Base-by-base conservation (phyloP, 257 asterid species). In the Knoxia roxburghii region DNA sequence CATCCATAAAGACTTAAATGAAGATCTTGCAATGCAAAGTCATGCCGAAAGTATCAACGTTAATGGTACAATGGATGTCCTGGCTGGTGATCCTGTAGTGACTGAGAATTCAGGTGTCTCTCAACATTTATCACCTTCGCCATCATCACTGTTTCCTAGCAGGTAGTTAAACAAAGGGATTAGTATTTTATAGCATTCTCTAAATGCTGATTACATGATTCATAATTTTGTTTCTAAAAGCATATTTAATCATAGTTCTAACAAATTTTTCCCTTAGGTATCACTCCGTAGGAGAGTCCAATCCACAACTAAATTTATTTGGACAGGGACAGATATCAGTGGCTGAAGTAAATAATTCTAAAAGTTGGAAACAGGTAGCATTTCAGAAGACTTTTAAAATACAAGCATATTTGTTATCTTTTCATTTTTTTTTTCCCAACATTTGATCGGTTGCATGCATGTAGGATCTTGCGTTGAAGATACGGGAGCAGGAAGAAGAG, bases 401-500 rank as follows among this genome's bases (percentile, higher is more conserved):
- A 13, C 29, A 32, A 56, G 11, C 14, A 73, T 52, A 21, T 69
- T 61, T 66, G 27, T 76, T 71, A 72, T 54, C 45, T 20, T 75
- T 37, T 61, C 35, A 2, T 49, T 30, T 62, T 55, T 65, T 68
- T 57, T 11, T 37, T 7, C 46, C 72, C 70, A 61, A 68, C 57
- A 75, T 72, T 69, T 71, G 73, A 58, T 74, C 58, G 35, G 33
- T n/a, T 72, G 71, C 75, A 54, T 72, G 30, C 65, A 24, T 68
- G 73, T 76, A 88, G 95, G 95, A 87, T 68, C 83, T 84, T 71
- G 82, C 86, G 62, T 75, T 79, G 67, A 87, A 83, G 83, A 77
- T 86, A 71, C 89, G 73, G 65, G 96, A 87, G 70, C 94, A 86
- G 71, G 99, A 88, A 75, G 89, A 88, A 78, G 99, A 94, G 84